phyloP scores from a whole-genome alignment of 192 early-diverging fungal species.

The Mortierella claussenii region DNA sequence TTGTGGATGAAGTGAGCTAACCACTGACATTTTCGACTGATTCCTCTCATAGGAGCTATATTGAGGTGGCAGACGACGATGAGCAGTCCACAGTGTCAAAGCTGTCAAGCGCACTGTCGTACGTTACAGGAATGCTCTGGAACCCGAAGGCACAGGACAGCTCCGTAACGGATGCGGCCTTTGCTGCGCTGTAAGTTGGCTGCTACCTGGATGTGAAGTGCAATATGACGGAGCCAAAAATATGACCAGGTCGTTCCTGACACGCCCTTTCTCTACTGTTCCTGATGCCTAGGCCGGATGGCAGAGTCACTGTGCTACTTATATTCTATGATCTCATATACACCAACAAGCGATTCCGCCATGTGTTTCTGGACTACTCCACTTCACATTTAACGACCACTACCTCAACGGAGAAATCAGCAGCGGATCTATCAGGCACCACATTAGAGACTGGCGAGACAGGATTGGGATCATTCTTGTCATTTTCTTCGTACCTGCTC shows the following conservation, averaged over 20 bases:
- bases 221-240: too few species aligned
- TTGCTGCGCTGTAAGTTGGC: constrained; percentile 48
- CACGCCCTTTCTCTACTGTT: too few species aligned
- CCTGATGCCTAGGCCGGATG: constrained; percentile 52
- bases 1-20: too few species aligned
- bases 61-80: constrained; percentile 59
- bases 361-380: constrained; percentile 30
- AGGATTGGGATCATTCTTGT: constrained; percentile 52
- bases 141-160: constrained; percentile 43
- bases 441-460: constrained; percentile 15
- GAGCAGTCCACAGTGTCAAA: constrained; percentile 52
- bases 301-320: constrained; percentile 54
- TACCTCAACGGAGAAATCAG: not conserved
- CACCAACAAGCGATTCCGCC: constrained; percentile 54
- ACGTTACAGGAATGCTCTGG: constrained; percentile 57
- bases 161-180: constrained; percentile 44
- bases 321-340: constrained; percentile 61
- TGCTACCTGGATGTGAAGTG: too few species aligned
- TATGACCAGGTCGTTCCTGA: too few species aligned
- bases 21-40: too few species aligned
- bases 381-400: not conserved
- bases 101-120: constrained; percentile 50
- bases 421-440: not conserved
- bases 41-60: constrained; percentile 55
- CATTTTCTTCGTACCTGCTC: constrained; percentile 61